A percentile compares a stretch with the other conserved stretches of the same genome.
phyloP scores from a whole-genome alignment of 2,329 filamentous ascomycete species.

The Aspergillus fijiensis region DNA sequence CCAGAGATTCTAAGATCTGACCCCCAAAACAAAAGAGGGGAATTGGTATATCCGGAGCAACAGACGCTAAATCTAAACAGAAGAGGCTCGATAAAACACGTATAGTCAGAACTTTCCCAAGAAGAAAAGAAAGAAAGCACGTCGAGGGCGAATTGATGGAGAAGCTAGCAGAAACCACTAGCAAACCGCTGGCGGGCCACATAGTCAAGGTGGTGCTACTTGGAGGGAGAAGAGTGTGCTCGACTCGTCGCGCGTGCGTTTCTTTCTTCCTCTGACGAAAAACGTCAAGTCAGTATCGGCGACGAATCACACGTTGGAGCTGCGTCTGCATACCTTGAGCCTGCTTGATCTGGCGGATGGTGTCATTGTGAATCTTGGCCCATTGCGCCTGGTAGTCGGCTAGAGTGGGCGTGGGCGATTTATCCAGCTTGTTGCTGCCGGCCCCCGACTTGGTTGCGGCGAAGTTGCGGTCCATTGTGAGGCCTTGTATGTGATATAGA shows the following conservation, averaged over 20 bases:
- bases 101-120: not conserved
- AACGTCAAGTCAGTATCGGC: no score
- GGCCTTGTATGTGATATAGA: not conserved
- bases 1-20: not conserved
- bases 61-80: not conserved
- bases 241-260: not conserved
- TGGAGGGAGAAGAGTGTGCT: not conserved
- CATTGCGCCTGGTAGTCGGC: constrained; percentile 18
- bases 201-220: not conserved
- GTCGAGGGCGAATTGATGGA: not conserved
- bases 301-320: not conserved
- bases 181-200: not conserved
- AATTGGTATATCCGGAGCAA: not conserved
- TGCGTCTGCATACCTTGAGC: constrained; percentile 10
- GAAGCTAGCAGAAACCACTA: not conserved
- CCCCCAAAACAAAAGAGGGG: not conserved
- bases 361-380: constrained; percentile 18
- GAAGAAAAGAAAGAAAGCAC: not conserved
- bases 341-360: constrained; percentile 18
- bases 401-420: not conserved
- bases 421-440: not conserved
- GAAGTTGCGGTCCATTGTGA: constrained; percentile 8
- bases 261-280: constrained; percentile 1
- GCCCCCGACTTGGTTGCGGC: not conserved
- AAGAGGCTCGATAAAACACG: not conserved